Percentiles rank a stretch among this genome's conserved stretches.
These are phyloP conservation scores for Sonneratia alba DNA, from an alignment of 345 rosid genomes.

Conservation along the genomic window DNA sequence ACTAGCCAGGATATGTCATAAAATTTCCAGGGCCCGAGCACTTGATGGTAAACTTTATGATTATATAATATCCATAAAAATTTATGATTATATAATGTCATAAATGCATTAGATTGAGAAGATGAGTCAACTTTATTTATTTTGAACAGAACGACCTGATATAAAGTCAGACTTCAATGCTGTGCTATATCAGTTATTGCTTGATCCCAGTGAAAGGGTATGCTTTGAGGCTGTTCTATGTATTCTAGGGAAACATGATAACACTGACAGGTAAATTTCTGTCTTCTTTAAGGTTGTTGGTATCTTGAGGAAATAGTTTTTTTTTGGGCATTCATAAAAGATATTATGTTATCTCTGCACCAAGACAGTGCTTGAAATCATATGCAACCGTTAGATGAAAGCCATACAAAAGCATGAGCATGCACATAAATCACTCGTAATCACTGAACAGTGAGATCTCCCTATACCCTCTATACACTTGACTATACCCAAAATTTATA, in stretches of 20 bases:
- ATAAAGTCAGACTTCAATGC: constrained; percentile 89
- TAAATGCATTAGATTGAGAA: not conserved
- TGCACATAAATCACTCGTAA: too few species aligned
- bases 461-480: too few species aligned
- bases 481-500: too few species aligned
- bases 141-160: constrained; percentile 76
- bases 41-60: constrained; percentile 61
- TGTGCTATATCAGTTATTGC: constrained; percentile 85
- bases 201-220: constrained; percentile 98
- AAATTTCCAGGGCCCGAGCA: constrained; percentile 81
- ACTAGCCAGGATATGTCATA: constrained; percentile 86
- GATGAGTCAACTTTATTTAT: constrained; percentile 15
- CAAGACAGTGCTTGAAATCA: too few species aligned
- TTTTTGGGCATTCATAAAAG: not conserved
- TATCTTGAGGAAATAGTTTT: not conserved
- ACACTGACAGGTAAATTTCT: constrained; percentile 52
- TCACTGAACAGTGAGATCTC: too few species aligned
- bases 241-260: constrained; percentile 75
- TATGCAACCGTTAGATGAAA: too few species aligned
- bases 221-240: constrained; percentile 97
- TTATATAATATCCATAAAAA: not conserved
- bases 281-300: constrained; percentile 2
- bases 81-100: constrained; percentile 9
- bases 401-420: too few species aligned
- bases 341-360: too few species aligned